Evolutionary conservation across 257 asterid genomes (phyloP).

Genomic region (Lavandula angustifolia): DNA sequence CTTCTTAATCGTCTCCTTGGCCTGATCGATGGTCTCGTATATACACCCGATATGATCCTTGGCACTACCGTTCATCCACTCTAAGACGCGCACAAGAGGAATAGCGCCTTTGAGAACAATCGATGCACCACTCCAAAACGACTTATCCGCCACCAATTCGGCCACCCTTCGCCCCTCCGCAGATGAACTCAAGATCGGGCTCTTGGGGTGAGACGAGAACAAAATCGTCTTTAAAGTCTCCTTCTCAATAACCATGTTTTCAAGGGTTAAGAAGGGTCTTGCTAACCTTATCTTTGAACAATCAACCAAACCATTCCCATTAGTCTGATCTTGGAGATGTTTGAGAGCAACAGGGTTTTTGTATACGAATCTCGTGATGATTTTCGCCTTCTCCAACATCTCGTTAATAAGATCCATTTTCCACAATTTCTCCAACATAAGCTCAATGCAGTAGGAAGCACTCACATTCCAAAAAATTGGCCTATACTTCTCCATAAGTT

Average conservation of each 20-base stretch:
- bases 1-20: conserved; percentile 54
- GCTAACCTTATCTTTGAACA: conserved; percentile 37
- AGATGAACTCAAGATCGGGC: conserved; percentile 27
- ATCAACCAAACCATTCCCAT: conserved; percentile 31
- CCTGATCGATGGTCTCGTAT: conserved; percentile 64
- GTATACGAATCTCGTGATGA: conserved; percentile 43
- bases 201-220: conserved; percentile 34
- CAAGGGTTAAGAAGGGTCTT: conserved; percentile 48
- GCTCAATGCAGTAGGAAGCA: conserved; percentile 56
- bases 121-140: conserved; percentile 52
- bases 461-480: conserved; percentile 59
- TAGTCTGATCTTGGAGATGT: conserved; percentile 32
- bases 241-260: conserved; percentile 47
- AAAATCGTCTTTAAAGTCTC: conserved; percentile 36
- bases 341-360: conserved; percentile 32
- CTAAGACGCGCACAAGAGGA: conserved; percentile 52
- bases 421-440: conserved; percentile 57
- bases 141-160: conserved; percentile 38
- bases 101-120: conserved; percentile 44
- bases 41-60: conserved; percentile 44
- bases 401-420: conserved; percentile 28
- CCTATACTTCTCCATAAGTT: conserved; percentile 40
- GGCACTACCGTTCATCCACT: conserved; percentile 32
- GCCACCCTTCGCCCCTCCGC: conserved; percentile 41
- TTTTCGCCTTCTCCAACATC: conserved; percentile 49